Evolutionary conservation across 2,329 filamentous ascomycete species (phyloP).

Genomic region (Fusarium buharicum): DNA sequence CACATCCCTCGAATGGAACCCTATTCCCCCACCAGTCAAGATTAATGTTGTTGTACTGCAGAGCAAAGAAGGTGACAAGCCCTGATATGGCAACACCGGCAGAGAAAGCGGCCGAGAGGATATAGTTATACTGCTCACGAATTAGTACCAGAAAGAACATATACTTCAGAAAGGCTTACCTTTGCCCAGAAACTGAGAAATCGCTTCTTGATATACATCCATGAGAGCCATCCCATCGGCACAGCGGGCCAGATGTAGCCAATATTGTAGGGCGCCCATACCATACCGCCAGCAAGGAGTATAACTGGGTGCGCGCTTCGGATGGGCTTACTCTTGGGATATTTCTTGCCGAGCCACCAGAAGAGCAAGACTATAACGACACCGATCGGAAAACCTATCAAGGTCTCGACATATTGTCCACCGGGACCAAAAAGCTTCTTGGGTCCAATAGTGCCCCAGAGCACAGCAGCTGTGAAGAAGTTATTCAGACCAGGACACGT

Average conservation of each 20-base stretch:
- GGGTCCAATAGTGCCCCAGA: constrained; percentile 56
- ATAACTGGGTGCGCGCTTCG: constrained; percentile 57
- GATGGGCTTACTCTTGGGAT: constrained; percentile 47
- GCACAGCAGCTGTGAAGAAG: constrained; percentile 54
- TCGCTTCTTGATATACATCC: constrained; percentile 58
- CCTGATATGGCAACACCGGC: constrained; percentile 58
- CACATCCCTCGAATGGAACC: constrained; percentile 42
- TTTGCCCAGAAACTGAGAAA: constrained; percentile 62
- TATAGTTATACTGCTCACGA: constrained; percentile 56
- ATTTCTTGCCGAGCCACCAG: constrained; percentile 51
- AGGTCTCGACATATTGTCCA: constrained; percentile 50
- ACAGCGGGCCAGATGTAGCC: constrained; percentile 60
- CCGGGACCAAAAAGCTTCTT: constrained; percentile 51
- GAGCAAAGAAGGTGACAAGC: constrained; percentile 60
- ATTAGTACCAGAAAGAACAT: constrained; percentile 12
- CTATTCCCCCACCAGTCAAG: constrained; percentile 61
- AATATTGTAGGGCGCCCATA: constrained; percentile 58
- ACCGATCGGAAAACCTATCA: constrained; percentile 56
- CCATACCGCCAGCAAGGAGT: constrained; percentile 53
- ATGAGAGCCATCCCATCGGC: constrained; percentile 59
- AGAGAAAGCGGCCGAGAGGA: constrained; percentile 59
- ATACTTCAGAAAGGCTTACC: constrained; percentile 24
- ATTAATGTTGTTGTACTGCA: constrained; percentile 53
- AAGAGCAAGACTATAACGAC: constrained; percentile 50
- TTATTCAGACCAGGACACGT: constrained; percentile 53